phyloP scores from a whole-genome alignment of 306 rosid species.

The Quercus dentata region DNA sequence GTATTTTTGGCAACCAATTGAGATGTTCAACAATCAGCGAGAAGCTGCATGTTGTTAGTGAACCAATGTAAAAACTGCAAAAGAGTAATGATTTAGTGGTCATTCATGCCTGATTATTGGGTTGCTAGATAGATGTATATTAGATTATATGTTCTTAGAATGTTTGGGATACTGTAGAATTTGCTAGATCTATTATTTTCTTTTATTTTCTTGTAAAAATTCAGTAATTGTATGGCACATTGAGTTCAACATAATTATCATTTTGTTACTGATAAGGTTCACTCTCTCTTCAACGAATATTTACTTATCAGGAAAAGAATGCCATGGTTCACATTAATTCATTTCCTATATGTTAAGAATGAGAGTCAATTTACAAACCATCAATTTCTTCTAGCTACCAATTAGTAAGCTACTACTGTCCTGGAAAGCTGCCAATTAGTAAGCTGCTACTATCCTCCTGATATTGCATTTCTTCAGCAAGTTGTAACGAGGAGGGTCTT shows the following conservation, averaged over 20 bases:
- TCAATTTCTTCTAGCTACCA: neutral
- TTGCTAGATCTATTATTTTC: neutral
- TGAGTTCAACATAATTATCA: neutral
- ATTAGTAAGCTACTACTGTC: neutral
- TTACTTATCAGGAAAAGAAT: neutral
- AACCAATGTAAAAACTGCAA: neutral
- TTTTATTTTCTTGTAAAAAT: neutral
- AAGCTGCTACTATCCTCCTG: neutral
- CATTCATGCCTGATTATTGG: neutral
- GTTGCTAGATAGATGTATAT: neutral
- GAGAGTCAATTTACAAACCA: neutral
- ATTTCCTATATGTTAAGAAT: neutral
- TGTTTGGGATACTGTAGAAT: neutral
- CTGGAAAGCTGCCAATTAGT: neutral
- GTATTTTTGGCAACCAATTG: constrained; percentile 6
- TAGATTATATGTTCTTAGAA: neutral
- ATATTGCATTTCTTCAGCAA: neutral
- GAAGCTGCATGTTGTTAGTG: neutral
- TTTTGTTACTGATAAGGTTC: neutral
- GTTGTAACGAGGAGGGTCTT: constrained; percentile 1
- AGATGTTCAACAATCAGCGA: constrained; percentile 5
- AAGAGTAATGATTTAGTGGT: constrained; percentile 1
- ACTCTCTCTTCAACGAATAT: neutral
- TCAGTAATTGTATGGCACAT: neutral
- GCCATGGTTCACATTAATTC: neutral